Percentiles rank a stretch among this genome's conserved stretches.
These are phyloP conservation scores for Inga laurina DNA, from an alignment of 306 rosid genomes.

Conservation along the genomic window DNA sequence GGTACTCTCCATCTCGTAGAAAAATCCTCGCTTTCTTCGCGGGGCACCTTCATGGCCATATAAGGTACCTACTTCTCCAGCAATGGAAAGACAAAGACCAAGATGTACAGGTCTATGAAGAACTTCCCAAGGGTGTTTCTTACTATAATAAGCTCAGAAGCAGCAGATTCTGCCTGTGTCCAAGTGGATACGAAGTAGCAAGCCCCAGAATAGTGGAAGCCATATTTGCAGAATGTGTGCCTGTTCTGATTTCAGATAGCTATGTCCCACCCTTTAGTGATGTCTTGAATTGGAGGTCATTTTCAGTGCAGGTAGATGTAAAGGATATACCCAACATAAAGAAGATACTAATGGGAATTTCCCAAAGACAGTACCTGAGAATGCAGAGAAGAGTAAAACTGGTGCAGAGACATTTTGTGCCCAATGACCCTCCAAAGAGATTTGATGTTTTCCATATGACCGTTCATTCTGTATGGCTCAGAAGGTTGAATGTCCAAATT, in stretches of 20 bases:
- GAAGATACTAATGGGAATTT: constrained; percentile 52
- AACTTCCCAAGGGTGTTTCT: constrained; percentile 43
- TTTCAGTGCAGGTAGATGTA: constrained; percentile 49
- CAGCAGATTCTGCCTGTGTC: constrained; percentile 65
- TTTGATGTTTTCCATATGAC: constrained; percentile 60
- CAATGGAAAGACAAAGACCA: constrained; percentile 61
- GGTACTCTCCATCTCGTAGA: constrained; percentile 44
- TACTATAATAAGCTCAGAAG: constrained; percentile 47
- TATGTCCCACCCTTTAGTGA: constrained; percentile 61
- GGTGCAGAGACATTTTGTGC: constrained; percentile 64
- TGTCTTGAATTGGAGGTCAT: constrained; percentile 56
- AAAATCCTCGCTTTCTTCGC: constrained; percentile 63
- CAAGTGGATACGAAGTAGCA: constrained; percentile 63
- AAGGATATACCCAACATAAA: constrained; percentile 57
- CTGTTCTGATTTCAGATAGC: constrained; percentile 55
- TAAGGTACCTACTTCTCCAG: constrained; percentile 44
- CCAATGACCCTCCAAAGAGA: constrained; percentile 55
- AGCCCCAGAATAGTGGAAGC: constrained; percentile 67
- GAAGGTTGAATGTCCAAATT: constrained; percentile 53
- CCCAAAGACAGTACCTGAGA: constrained; percentile 45
- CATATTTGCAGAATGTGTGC: constrained; percentile 63
- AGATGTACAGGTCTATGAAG: constrained; percentile 54
- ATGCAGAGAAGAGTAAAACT: constrained; percentile 47
- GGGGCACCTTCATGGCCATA: constrained; percentile 58
- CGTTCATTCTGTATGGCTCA: constrained; percentile 64